A percentile compares a stretch with the other conserved stretches of the same genome.
Evolutionary conservation across 1,284 basidiomycete species (phyloP).

Genomic region (Malassezia arunalokei): DNA sequence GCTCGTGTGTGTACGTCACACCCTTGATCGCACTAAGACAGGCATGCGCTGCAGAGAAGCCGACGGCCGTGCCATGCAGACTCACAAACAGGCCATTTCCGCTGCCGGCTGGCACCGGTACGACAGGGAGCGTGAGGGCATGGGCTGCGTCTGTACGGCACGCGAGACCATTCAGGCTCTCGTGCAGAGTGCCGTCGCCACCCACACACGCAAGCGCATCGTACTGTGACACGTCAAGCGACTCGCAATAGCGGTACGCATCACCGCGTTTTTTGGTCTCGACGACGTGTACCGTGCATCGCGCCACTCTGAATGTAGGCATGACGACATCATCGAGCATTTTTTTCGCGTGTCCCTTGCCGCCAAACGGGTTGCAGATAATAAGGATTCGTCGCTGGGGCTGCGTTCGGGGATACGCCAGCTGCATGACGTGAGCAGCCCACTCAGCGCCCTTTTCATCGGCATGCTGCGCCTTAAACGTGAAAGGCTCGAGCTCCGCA

Average conservation of each 20-base stretch:
- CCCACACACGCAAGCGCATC: slow-evolving; percentile 67
- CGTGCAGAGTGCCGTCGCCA: slow-evolving; percentile 79
- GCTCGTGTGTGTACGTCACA: slow-evolving; percentile 59
- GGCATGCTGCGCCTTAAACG: neutral
- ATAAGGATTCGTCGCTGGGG: slow-evolving; percentile 47
- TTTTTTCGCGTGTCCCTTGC: slow-evolving; percentile 61
- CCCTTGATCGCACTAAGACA: slow-evolving; percentile 80
- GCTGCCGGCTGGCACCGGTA: slow-evolving; percentile 75
- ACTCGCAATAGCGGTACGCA: slow-evolving; percentile 59
- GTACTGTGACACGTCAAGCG: slow-evolving; percentile 54
- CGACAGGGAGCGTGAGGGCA: slow-evolving; percentile 66
- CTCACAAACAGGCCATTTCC: slow-evolving; percentile 71
- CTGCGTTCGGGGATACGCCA: slow-evolving; percentile 19
- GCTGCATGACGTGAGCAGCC: slow-evolving; percentile 20
- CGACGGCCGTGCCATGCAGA: slow-evolving; percentile 49
- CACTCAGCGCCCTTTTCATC: slow-evolving; percentile 13
- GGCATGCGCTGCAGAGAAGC: slow-evolving; percentile 50
- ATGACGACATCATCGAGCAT: slow-evolving; percentile 60
- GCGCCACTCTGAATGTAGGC: slow-evolving; percentile 68
- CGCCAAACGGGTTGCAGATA: slow-evolving; percentile 78
- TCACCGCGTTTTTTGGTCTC: slow-evolving; percentile 54
- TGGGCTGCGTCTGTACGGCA: slow-evolving; percentile 57
- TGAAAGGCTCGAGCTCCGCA: neutral
- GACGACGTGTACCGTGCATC: slow-evolving; percentile 56
- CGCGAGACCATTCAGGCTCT: slow-evolving; percentile 83